Percentiles rank a stretch among this genome's conserved stretches.
Conservation (phyloP, 257 asterid species). For the Solanum medicagineum region DNA sequence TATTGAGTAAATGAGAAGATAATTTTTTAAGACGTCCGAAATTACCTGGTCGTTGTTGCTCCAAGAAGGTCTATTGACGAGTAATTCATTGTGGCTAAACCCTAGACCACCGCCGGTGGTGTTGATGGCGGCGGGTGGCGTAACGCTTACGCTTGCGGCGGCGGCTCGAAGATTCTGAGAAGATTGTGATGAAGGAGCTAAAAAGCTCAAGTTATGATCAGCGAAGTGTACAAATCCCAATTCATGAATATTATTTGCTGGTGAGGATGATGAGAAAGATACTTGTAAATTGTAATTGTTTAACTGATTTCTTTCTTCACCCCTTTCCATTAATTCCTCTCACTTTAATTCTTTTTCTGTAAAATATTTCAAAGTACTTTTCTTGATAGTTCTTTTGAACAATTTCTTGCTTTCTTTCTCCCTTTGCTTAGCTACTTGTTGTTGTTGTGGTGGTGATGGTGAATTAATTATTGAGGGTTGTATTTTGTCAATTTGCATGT, state of each 20-base stretch:
- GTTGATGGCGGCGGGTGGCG: background rate
- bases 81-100: slow-evolving; percentile 30
- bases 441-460: background rate
- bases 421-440: background rate
- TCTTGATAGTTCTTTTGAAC: background rate
- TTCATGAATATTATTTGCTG: slow-evolving; percentile 14
- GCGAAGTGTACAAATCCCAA: slow-evolving; percentile 71
- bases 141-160: background rate
- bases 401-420: background rate
- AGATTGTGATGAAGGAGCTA: slow-evolving; percentile 26
- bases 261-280: slow-evolving; percentile 16
- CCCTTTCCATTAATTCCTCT: slow-evolving; percentile 30
- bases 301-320: slow-evolving; percentile 26
- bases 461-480: slow-evolving; percentile 7
- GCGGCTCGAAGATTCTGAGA: slow-evolving; percentile 6
- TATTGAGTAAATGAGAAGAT: background rate
- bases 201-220: slow-evolving; percentile 53
- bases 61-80: slow-evolving; percentile 50
- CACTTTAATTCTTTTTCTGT: background rate
- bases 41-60: slow-evolving; percentile 55
- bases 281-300: slow-evolving; percentile 31
- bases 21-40: background rate
- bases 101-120: slow-evolving; percentile 33
- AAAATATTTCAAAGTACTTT: background rate
- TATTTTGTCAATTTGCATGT: slow-evolving; percentile 29